Percentiles rank a stretch among this genome's conserved stretches.
These are phyloP conservation scores for Gastroboletus turbinatus DNA, from an alignment of 1,284 basidiomycete genomes.

Conservation along the genomic window DNA sequence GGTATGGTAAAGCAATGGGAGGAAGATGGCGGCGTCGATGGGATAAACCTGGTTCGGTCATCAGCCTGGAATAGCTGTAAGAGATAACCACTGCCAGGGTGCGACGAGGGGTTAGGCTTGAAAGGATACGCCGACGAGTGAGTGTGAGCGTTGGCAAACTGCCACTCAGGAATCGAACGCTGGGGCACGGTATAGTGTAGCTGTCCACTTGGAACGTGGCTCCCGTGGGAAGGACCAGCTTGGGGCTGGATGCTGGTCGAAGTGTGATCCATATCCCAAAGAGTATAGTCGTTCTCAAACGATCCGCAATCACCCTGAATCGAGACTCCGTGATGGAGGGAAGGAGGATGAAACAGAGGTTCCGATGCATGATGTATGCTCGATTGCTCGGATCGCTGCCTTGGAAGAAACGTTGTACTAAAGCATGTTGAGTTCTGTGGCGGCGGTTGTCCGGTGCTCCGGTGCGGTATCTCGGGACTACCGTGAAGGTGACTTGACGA, in stretches of 20 bases:
- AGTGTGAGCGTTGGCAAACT: not conserved
- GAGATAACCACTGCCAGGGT: not conserved
- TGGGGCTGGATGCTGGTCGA: not conserved
- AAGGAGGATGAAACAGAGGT: not conserved
- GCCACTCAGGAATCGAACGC: constrained; percentile 7
- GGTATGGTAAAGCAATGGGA: not conserved
- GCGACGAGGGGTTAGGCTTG: not conserved
- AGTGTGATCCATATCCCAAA: constrained; percentile 4
- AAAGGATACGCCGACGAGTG: constrained; percentile 3
- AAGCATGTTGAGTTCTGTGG: constrained; percentile 1
- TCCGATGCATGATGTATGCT: not conserved
- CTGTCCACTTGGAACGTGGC: constrained; percentile 1
- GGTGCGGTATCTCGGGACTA: not conserved
- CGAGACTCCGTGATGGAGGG: not conserved
- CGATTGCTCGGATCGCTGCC: not conserved
- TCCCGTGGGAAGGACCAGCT: not conserved
- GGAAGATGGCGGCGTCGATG: not conserved
- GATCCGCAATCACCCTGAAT: not conserved
- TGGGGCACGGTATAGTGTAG: not conserved
- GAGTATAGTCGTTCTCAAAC: not conserved
- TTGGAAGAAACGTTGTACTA: not conserved
- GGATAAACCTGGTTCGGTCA: not conserved
- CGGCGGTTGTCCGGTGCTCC: not conserved
- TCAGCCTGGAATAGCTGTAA: constrained; percentile 4
- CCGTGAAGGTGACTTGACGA: not conserved